phyloP scores from a whole-genome alignment of 345 rosid species.

The Dovyalis caffra region DNA sequence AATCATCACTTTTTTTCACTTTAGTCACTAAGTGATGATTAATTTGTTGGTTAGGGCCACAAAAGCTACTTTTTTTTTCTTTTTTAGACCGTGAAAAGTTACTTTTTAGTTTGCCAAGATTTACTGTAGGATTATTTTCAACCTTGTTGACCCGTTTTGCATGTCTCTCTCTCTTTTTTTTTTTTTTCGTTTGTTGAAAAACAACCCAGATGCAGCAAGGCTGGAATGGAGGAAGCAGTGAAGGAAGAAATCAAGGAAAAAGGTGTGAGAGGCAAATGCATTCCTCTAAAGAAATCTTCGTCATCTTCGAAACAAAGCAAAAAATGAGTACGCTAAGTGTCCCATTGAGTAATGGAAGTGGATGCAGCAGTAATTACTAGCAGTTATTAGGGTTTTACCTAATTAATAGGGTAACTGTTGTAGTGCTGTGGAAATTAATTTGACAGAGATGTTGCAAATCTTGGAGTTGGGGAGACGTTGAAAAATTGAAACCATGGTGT shows the following conservation, averaged over 20 bases:
- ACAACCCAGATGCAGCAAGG: constrained; percentile 34
- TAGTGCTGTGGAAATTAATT: background rate
- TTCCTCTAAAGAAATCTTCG: constrained; percentile 56
- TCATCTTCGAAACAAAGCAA: constrained; percentile 45
- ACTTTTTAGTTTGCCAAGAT: too few relatives aligned
- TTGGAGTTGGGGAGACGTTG: background rate
- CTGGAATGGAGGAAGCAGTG: constrained; percentile 20
- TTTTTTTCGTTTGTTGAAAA: background rate
- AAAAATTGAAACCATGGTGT: background rate
- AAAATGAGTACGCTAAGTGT: constrained; percentile 17
- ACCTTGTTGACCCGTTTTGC: too few relatives aligned
- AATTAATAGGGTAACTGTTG: background rate
- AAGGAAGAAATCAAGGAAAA: constrained; percentile 30
- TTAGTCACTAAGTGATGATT: too few relatives aligned
- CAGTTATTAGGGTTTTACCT: background rate
- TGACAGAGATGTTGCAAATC: background rate
- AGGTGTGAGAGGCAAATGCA: constrained; percentile 55
- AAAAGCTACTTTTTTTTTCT: too few relatives aligned
- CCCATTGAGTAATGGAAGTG: background rate
- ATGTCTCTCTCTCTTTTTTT: too few relatives aligned
- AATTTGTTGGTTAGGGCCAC: too few relatives aligned
- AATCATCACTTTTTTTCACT: too few relatives aligned
- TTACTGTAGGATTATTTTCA: too few relatives aligned
- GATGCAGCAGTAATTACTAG: constrained; percentile 1
- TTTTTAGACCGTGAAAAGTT: too few relatives aligned